Evolutionary conservation across 2,329 filamentous ascomycete species (phyloP).

Genomic region (Mycosphaerelloides madeirae): DNA sequence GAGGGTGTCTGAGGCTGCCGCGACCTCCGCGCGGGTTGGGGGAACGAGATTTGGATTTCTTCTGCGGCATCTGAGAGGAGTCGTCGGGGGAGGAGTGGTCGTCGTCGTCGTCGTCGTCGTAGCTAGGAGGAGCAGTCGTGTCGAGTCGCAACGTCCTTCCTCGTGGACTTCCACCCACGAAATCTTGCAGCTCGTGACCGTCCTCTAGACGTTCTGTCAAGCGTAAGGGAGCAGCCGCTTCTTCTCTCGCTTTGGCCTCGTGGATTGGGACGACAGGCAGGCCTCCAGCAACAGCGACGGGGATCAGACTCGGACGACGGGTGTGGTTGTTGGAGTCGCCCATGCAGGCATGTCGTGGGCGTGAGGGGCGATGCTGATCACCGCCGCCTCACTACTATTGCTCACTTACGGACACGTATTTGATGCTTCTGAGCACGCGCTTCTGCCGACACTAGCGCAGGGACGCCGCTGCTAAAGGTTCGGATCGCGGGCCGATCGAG

Average conservation of each 20-base stretch:
- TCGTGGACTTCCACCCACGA: not conserved
- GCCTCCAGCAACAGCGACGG: not conserved
- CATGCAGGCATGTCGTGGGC: not conserved
- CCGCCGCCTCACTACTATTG: too few relatives aligned
- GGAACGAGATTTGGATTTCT: slow-evolving; percentile 30
- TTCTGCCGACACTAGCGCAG: too few relatives aligned
- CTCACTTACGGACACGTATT: too few relatives aligned
- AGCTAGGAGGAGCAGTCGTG: slow-evolving; percentile 2
- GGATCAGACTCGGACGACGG: not conserved
- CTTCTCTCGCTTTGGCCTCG: slow-evolving; percentile 10
- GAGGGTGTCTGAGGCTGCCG: slow-evolving; percentile 5
- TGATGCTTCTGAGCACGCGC: too few relatives aligned
- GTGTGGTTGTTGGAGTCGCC: not conserved
- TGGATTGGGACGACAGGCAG: slow-evolving; percentile 20
- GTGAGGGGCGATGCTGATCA: too few relatives aligned
- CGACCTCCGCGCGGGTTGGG: slow-evolving; percentile 27
- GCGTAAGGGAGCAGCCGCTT: slow-evolving; percentile 2
- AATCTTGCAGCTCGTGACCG: slow-evolving; percentile 10
- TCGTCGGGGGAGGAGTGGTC: slow-evolving; percentile 12
- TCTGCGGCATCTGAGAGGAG: slow-evolving; percentile 23
- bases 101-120: slow-evolving; percentile 10
- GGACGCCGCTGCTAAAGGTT: too few relatives aligned
- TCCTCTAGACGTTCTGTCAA: slow-evolving; percentile 1
- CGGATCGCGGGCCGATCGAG: too few relatives aligned
- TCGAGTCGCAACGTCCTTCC: not conserved